Percentiles rank a stretch among this genome's conserved stretches.
These are phyloP conservation scores for Dissophora globulifera DNA, from an alignment of 192 early-diverging fungal genomes.

Conservation along the genomic window DNA sequence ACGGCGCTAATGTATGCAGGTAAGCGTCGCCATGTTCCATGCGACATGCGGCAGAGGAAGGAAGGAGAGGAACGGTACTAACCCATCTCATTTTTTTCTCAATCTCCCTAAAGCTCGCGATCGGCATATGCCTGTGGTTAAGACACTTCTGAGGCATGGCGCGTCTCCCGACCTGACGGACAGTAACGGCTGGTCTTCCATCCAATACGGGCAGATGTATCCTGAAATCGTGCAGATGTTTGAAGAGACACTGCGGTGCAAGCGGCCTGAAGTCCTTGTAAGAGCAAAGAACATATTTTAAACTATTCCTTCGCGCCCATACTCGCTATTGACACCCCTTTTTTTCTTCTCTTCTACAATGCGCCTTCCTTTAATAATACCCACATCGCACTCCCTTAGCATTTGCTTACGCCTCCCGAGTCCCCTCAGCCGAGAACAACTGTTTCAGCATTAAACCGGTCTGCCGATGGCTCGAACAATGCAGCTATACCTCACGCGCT, in stretches of 20 bases:
- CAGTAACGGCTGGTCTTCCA: conserved; percentile 71
- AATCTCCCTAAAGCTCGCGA: conserved; percentile 61
- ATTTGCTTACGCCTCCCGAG: conserved; percentile 38
- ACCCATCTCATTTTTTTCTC: conserved; percentile 1
- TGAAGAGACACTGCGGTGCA: conserved; percentile 60
- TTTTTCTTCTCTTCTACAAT: too few species aligned
- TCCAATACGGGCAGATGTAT: conserved; percentile 68
- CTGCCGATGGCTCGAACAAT: conserved; percentile 45
- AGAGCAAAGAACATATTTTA: too few species aligned
- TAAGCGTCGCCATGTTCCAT: too few species aligned
- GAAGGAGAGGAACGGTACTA: too few species aligned
- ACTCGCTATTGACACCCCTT: too few species aligned
- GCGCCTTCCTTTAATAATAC: too few species aligned
- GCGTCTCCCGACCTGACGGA: conserved; percentile 69
- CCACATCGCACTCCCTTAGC: conserved; percentile 1
- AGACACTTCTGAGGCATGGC: conserved; percentile 58
- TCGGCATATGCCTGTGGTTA: conserved; percentile 66
- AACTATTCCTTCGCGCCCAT: too few species aligned
- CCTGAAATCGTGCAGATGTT: conserved; percentile 68
- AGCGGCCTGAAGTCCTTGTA: conserved; percentile 58
- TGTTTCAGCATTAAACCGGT: conserved; percentile 26
- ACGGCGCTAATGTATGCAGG: conserved; percentile 78
- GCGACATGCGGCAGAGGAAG: too few species aligned
- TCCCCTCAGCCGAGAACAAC: conserved; percentile 29
- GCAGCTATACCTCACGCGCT: conserved; percentile 26